phyloP scores from a whole-genome alignment of 306 rosid species.

The Amphicarpaea edgeworthii region DNA sequence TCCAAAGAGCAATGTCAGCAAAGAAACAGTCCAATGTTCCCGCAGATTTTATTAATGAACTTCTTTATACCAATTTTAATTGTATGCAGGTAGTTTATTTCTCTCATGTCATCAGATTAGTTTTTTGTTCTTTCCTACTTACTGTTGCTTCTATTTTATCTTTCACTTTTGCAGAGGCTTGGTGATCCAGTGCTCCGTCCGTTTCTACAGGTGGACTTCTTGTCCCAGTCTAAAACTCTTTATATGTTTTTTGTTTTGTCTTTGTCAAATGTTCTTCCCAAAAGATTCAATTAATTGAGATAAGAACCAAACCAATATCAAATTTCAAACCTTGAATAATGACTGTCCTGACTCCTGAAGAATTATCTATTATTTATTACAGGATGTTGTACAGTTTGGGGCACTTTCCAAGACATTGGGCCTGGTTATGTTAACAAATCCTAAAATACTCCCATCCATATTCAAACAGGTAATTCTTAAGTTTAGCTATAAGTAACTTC shows the following conservation, averaged over 20 bases:
- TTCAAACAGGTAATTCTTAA: constrained; percentile 79
- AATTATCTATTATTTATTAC: constrained; percentile 38
- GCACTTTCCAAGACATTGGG: constrained; percentile 93
- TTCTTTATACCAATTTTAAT: constrained; percentile 76
- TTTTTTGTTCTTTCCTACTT: not conserved
- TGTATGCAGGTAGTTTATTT: constrained; percentile 75
- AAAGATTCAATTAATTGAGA: constrained; percentile 22
- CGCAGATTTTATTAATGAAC: constrained; percentile 85
- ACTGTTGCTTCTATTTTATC: constrained; percentile 11
- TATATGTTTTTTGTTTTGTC: constrained; percentile 21
- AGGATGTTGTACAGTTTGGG: constrained; percentile 97
- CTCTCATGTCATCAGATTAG: not conserved
- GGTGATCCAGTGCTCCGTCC: constrained; percentile 96
- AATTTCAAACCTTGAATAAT: constrained; percentile 13
- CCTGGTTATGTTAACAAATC: constrained; percentile 82
- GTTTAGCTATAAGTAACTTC: not conserved
- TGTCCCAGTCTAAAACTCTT: constrained; percentile 4
- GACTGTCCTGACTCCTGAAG: constrained; percentile 17
- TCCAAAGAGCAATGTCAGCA: constrained; percentile 99
- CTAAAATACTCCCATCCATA: constrained; percentile 90
- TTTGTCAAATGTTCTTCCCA: constrained; percentile 19
- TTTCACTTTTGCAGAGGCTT: constrained; percentile 65
- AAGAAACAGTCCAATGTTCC: constrained; percentile 72
- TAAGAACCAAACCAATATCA: constrained; percentile 20
- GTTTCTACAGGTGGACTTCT: constrained; percentile 78